These are phyloP conservation scores for Tolypocladium ovalisporum DNA, from an alignment of 2,329 filamentous ascomycete genomes.

Conservation along the genomic window DNA sequence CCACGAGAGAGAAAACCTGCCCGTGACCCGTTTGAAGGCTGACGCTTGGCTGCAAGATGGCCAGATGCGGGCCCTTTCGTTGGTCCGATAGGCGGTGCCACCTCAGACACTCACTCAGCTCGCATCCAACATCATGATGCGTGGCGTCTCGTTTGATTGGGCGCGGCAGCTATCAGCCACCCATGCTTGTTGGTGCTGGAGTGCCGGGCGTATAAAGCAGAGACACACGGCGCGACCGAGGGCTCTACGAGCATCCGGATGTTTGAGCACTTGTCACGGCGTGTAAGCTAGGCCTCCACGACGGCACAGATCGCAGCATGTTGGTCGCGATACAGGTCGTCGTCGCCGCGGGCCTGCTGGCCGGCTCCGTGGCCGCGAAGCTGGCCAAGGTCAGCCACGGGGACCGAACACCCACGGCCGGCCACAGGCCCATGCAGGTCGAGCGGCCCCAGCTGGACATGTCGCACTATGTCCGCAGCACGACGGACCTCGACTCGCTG, in stretches of 20 bases:
- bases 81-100: not conserved
- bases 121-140: not conserved
- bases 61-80: not conserved
- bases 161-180: not conserved
- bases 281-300: not conserved
- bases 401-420: not conserved
- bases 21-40: not conserved
- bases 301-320: not conserved
- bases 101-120: not conserved
- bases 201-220: too few species aligned
- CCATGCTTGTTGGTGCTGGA: not conserved
- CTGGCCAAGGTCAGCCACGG: not conserved
- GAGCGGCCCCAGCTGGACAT: not conserved
- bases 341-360: not conserved
- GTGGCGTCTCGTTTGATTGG: not conserved
- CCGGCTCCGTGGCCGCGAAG: not conserved
- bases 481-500: not conserved
- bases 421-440: not conserved
- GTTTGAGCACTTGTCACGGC: not conserved
- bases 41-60: not conserved
- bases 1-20: not conserved
- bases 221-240: not conserved
- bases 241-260: not conserved
- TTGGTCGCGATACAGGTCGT: not conserved
- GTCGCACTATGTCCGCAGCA: not conserved